Evolutionary conservation across 495 filamentous ascomycete species (phyloP), one percentile per base, ranked within the genome.

Genomic region (Trichodelitschia bisporula): DNA sequence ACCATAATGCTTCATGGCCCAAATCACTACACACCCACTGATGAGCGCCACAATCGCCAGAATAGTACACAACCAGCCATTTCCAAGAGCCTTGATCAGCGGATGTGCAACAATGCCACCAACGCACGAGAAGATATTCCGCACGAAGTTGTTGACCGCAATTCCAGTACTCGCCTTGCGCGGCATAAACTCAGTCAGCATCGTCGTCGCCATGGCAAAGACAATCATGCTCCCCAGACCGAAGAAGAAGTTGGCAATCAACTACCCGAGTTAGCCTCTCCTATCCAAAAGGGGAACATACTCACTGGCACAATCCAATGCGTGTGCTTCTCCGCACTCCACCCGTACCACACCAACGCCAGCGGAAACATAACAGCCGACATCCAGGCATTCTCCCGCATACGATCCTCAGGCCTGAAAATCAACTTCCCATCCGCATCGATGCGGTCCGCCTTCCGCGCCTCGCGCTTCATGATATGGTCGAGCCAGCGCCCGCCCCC

Each of bases 401-500:
- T 77, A 3, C 84, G 65, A 46, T 95, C 84, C 53, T 92, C 84
- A 0, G 84, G 83, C 1, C 61, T 54, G 45, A 66, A 77, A 12
- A 78, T 56, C 21, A 77, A 54, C 31, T 65, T 68, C 12, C 76
- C 75, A 18, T 66, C 53, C 17, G 61, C 60, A 36, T 83, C 76
- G 39, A 70, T 77, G 3, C 77, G 56, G 14, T 61, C 63, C 0
- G 77, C 77, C 36, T 64, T 71, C 15, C 50, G 53, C 3, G 80
- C 80, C 51, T 84, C 73, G 3, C 74, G 66, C 21, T 65, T 58
- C 84, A 95, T 95, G 48, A 95, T 89, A 19, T 45, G 48, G 49
- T 95, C 84, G 47, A 78, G 74, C 83, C 83, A 95, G 23, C 55
- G 56, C 1, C 84, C 84, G 23, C 84, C 84, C 15, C 79, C 50